Evolutionary conservation across 106 monocot species (phyloP), one percentile per base, ranked within the genome.

Genomic region (Dioscorea alata): DNA sequence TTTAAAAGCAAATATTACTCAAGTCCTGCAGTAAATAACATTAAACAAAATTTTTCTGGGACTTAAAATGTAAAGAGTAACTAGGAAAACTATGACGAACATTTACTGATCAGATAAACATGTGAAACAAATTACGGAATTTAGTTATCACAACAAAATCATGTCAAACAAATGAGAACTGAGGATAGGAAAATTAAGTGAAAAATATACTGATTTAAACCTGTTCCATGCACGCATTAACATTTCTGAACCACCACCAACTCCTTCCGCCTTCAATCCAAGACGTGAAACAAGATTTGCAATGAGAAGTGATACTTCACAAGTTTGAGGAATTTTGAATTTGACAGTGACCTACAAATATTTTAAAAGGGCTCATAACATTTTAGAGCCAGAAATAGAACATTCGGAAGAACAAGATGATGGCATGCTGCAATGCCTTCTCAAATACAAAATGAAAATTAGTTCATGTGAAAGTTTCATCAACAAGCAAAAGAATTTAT

Each of bases 201-300:
- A 21, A 65, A 12, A 16, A 28, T 33, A 17, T 21, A 12, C 21
- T 21, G 59, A 15, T 24, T 57, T 56, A 61, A 75, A 86, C 86
- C 82, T 86, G 70, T 82, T 71, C 88, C 88, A 89, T 58, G 82
- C 88, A 63, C 79, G 88, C 42, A 89, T 21, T 61, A 65, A 18
- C 85, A 89, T 85, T 80, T 89, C 89, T 42, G 89, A 89, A 16
- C 85, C 76, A 51, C 72, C 69, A 50, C 69, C 74, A 56, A 65
- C 20, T 31, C 75, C 65, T 63, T 81, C 84, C 31, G 76, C 69
- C 66, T 81, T 76, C 24, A 75, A 61, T 48, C 85, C 85, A 22
- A 85, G 79, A 74, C 68, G 79, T 35, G 82, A 79, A 23, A 81
- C 75, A 50, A 85, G 75, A 65, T 79, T 73, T 20, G 85, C 78